Base-by-base conservation (phyloP, 73 alveolate genomes). In the Breviolum minutum region DNA sequence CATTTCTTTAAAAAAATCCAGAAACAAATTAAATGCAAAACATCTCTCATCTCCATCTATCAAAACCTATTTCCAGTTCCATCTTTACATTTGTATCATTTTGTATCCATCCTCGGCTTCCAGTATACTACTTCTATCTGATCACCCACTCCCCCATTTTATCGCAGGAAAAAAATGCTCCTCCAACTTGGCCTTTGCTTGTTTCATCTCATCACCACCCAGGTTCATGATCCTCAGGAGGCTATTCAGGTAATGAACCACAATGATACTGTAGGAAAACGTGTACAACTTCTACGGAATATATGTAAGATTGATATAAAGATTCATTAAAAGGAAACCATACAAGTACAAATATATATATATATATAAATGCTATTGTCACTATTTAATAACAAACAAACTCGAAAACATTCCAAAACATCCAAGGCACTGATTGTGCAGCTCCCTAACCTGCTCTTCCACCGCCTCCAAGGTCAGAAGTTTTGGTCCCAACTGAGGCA, bases 201-300 rank as follows among this genome's bases (percentile, higher is more conserved):
- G 98, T 80, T 92, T 92, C 90, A 92, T 80, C 80, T 92, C 98
- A 13, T 92, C 98, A 40, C 98, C 98, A 30, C 98, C 98, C 26
- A 92, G 71, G 81, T 92, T 92, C 98, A 92, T 92, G 91, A 92
- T 92, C 98, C 98, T 92, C 48, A n/a, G 63, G 12, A 29, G 14
- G 54, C 63, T 79, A 5, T 60, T 29, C 17, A 7, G 94, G n/a
- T 7, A 79, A 40, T 40, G 54, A 40, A 40, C 54, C 54, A 40
- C 54, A 40, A 40, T 40, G 54, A 3, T 3, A 40, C 54, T 40
- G 54, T 40, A 3, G 54, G 54, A 40, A 40, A 40, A 40, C 54
- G 3, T 40, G 54, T 40, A 40, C 0, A 40, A 40, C 3, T 40
- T 40, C 54, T 3, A 40, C 54, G 3, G 54, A 40, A 40, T 40